Evolutionary conservation across 176 grass and related monocot genomes (phyloP), one percentile per base, ranked within the genome.

Genomic region (Chloris gayana): DNA sequence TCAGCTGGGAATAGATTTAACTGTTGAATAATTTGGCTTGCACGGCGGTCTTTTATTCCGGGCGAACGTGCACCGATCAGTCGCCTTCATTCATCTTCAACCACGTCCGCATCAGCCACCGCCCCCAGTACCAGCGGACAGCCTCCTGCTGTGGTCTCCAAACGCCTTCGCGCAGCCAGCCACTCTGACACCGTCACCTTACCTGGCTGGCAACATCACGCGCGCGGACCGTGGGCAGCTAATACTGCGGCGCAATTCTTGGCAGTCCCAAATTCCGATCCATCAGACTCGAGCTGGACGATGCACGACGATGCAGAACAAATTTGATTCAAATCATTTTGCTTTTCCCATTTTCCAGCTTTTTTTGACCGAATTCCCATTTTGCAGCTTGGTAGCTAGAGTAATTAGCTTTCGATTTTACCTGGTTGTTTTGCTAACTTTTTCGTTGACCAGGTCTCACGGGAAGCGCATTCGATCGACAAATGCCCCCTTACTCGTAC

Each of bases 1-100:
- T 67, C 81, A 67, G 61, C 25, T 5, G 15, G 58, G 3, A 30
- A 13, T 38, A 15, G 45, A 46, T 59, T 71, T 76, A 76, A 18
- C 39, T 29, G 10, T 65, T 34, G 29, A 51, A 82, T 74, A 39
- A 15, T 73, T 50, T 64, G 69, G 60, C 58, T 49, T 4, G 46
- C 24, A 39, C 25, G 58, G 1, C 19, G 14, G 65, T 50, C 19
- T 65, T 50, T 34, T 50, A 67, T 66, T 77, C 14, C 15, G 34
- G 12, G 30, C 4, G 19, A 35, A 22, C 30, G 22, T 34, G 31
- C 31, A 34, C 7, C 32, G 18, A 37, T 22, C 32, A 6, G 18
- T 67, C 32, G 31, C 64, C 8, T 37, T 76, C 39, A 22, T 44
- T 18, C n/a, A 22, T 45, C 34, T 42, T 76, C 8, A 65, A 65